Percentiles rank a stretch among this genome's conserved stretches.
These are phyloP conservation scores for Fusarium chlamydosporum DNA, from an alignment of 2,329 filamentous ascomycete species.

Conservation along the genomic window DNA sequence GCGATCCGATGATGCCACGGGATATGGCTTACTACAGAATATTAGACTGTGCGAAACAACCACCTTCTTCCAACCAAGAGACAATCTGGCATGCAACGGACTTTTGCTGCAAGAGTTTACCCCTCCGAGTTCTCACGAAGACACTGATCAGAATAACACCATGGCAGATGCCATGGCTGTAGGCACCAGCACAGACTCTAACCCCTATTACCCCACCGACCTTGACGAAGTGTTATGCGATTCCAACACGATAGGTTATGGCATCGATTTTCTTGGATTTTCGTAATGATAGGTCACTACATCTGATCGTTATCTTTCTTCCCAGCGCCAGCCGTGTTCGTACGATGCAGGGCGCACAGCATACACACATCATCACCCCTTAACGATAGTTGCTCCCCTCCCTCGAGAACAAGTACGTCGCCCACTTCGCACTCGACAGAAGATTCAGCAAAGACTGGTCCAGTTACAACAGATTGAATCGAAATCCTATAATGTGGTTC, in stretches of 20 bases:
- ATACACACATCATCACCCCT: conserved; percentile 3
- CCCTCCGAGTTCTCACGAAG: too few species aligned
- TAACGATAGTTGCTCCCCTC: conserved; percentile 1
- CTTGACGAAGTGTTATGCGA: background rate
- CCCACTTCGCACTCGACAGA: conserved; percentile 2
- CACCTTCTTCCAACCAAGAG: background rate
- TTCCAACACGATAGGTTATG: background rate
- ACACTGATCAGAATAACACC: too few species aligned
- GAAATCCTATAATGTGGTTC: conserved; percentile 1
- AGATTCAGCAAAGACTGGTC: background rate
- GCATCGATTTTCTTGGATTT: background rate
- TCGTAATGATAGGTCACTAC: background rate
- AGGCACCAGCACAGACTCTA: too few species aligned
- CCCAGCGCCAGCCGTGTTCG: background rate
- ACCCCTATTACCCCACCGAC: background rate
- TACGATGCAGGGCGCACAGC: background rate
- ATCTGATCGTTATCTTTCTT: background rate
- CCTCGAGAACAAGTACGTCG: conserved; percentile 1
- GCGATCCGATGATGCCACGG: background rate
- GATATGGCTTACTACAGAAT: background rate
- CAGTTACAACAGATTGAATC: background rate
- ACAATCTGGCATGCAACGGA: background rate
- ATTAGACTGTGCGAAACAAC: background rate
- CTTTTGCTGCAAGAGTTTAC: background rate
- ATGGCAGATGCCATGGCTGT: too few species aligned